Conservation (phyloP, 192 early-diverging fungal genomes). For the Neocallimastix lanati region DNA sequence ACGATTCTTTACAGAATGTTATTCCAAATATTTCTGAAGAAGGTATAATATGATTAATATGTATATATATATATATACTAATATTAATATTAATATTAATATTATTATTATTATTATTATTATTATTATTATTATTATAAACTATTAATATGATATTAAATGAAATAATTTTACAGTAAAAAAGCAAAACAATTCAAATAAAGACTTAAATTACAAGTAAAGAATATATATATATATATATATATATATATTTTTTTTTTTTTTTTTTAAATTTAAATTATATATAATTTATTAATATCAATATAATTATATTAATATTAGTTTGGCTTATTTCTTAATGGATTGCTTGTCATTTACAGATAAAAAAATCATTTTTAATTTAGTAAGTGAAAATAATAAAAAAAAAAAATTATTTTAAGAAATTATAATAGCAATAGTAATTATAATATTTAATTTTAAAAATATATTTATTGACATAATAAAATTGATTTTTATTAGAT, state of each 20-base stretch:
- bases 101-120: too few relatives aligned
- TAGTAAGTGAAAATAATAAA: background rate
- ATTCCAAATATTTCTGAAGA: background rate
- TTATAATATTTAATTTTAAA: too few relatives aligned
- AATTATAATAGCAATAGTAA: too few relatives aligned
- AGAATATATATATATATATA: too few relatives aligned
- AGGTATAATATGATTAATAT: background rate
- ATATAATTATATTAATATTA: background rate
- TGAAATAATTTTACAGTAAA: background rate
- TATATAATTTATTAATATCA: background rate
- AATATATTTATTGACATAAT: too few relatives aligned
- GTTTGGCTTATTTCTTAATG: background rate
- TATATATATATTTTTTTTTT: too few relatives aligned
- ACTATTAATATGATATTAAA: too few relatives aligned
- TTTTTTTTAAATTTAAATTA: too few relatives aligned
- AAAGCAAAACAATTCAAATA: background rate
- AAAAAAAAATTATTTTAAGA: too few relatives aligned
- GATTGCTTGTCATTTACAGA: background rate
- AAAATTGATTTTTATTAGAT: background rate
- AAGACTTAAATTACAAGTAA: background rate
- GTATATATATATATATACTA: too few relatives aligned
- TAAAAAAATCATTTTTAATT: background rate
- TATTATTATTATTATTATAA: too few relatives aligned
- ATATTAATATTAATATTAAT: too few relatives aligned
- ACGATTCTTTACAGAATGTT: background rate